Conservation (phyloP, 345 rosid species). For the Adansonia digitata region DNA sequence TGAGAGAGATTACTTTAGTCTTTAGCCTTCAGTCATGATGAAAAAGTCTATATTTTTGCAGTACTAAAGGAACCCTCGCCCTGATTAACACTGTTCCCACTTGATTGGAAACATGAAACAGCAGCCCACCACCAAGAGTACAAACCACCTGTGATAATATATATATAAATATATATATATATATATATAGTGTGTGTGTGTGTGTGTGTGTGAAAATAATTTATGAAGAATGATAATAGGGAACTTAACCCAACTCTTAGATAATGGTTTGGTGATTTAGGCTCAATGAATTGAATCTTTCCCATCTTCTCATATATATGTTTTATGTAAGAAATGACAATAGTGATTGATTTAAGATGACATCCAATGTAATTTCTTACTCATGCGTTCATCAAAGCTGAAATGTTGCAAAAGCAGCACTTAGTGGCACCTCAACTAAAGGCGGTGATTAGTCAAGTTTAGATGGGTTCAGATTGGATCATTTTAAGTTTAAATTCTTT, state of each 20-base stretch:
- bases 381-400: background rate
- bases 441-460: too few species aligned
- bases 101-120: conserved; percentile 50
- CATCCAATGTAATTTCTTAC: background rate
- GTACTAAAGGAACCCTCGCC: conserved; percentile 32
- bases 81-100: conserved; percentile 34
- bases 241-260: background rate
- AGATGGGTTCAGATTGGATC: too few species aligned
- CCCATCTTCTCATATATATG: too few species aligned
- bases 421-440: background rate
- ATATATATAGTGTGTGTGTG: too few species aligned
- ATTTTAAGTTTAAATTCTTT: too few species aligned
- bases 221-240: background rate
- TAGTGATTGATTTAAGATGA: background rate
- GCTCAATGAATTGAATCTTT: background rate
- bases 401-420: background rate
- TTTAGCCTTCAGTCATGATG: too few species aligned
- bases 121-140: conserved; percentile 65
- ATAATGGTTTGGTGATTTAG: background rate
- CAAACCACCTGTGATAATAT: conserved; percentile 69
- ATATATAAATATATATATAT: too few species aligned
- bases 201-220: too few species aligned
- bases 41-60: too few species aligned
- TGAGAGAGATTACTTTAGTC: background rate
- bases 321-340: background rate